These are phyloP conservation scores for Fusarium subglutinans DNA, from an alignment of 2,329 filamentous ascomycete genomes.

Conservation along the genomic window DNA sequence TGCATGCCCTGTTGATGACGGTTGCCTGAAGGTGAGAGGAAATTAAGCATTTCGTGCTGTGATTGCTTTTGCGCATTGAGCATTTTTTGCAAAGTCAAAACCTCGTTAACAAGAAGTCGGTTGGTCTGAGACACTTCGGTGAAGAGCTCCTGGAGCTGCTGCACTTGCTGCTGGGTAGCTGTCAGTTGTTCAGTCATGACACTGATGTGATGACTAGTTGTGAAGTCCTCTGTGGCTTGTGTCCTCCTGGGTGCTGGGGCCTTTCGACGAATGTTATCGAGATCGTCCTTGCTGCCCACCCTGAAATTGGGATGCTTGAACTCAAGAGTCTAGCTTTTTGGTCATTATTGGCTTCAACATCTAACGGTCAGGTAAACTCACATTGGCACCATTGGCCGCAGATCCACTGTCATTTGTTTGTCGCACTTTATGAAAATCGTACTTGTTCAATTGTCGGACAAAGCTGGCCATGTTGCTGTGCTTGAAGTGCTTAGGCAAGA, in stretches of 20 bases:
- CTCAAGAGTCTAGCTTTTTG: constrained; percentile 65
- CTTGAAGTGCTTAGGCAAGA: constrained; percentile 98
- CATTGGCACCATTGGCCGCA: constrained; percentile 50
- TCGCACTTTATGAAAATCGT: constrained; percentile 98
- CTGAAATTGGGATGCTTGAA: constrained; percentile 98
- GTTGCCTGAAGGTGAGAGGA: constrained; percentile 57
- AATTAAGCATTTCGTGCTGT: constrained; percentile 66
- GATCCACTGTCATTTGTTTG: constrained; percentile 51
- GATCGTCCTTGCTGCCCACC: constrained; percentile 92
- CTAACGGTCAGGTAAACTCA: constrained; percentile 32
- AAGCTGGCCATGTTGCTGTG: constrained; percentile 99
- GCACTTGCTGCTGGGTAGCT: constrained; percentile 91
- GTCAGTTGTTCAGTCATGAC: constrained; percentile 87
- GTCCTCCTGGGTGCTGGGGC: constrained; percentile 88
- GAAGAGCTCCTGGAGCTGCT: constrained; percentile 85
- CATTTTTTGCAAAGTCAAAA: constrained; percentile 68
- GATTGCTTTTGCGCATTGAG: constrained; percentile 67
- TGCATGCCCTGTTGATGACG: constrained; percentile 48
- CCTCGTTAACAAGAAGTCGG: constrained; percentile 69
- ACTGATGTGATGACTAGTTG: constrained; percentile 87
- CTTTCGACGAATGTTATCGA: constrained; percentile 96
- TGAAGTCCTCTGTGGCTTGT: constrained; percentile 73
- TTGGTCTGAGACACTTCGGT: constrained; percentile 76
- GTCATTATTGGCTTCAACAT: constrained; percentile 11
- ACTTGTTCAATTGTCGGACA: constrained; percentile 94